phyloP scores from a whole-genome alignment of 1,139 yeast species.

The Wickerhamomyces sp. region DNA sequence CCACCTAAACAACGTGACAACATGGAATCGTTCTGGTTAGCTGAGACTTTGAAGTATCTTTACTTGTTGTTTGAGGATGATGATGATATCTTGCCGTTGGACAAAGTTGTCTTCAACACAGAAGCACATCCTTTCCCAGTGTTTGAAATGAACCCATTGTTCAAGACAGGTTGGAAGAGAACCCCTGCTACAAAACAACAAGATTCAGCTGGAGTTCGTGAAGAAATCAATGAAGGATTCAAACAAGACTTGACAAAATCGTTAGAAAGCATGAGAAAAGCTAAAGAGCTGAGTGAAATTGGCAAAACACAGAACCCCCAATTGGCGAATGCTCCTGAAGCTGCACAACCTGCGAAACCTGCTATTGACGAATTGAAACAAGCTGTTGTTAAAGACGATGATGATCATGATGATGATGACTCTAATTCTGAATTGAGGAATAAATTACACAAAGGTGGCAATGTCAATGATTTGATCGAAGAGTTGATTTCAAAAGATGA shows the following conservation, averaged over 20 bases:
- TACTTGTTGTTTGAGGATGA: constrained; percentile 75
- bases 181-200: not conserved
- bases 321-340: constrained; percentile 14
- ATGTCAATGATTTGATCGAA: constrained; percentile 19
- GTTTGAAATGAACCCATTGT: constrained; percentile 48
- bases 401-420: constrained; percentile 6
- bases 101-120: constrained; percentile 76
- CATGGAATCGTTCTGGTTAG: constrained; percentile 91
- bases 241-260: constrained; percentile 1
- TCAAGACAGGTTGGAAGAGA: constrained; percentile 61
- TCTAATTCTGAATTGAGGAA: constrained; percentile 13
- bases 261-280: constrained; percentile 1
- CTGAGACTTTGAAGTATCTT: constrained; percentile 87
- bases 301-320: constrained; percentile 3
- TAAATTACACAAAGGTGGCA: constrained; percentile 12
- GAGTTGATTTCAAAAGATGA: constrained; percentile 16
- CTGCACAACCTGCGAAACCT: constrained; percentile 23
- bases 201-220: constrained; percentile 3
- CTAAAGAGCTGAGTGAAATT: constrained; percentile 1
- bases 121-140: constrained; percentile 90
- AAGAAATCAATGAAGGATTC: constrained; percentile 6
- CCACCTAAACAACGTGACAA: constrained; percentile 59
- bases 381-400: constrained; percentile 4
- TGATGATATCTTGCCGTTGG: constrained; percentile 52
- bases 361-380: constrained; percentile 18